phyloP scores from a whole-genome alignment of 2,329 filamentous ascomycete species.

The Tolypocladium inflatum region DNA sequence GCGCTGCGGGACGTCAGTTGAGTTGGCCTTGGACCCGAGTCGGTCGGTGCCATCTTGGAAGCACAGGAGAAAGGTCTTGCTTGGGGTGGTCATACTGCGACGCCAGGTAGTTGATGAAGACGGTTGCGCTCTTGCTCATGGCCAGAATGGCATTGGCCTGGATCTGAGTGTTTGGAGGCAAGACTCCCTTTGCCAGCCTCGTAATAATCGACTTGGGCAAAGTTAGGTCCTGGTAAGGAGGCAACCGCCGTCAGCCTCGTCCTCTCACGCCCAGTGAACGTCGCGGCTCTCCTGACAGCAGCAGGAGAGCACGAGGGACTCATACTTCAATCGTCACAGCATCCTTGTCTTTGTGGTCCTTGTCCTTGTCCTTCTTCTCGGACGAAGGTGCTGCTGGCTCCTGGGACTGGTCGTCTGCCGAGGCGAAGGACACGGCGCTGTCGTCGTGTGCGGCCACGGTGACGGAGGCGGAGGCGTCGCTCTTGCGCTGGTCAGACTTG shows the following conservation, averaged over 20 bases:
- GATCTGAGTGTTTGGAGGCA: conserved; percentile 74
- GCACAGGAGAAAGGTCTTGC: not conserved
- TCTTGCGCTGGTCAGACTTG: conserved; percentile 41
- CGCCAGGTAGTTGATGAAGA: conserved; percentile 75
- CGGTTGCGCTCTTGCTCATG: conserved; percentile 71
- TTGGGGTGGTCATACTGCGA: conserved; percentile 49
- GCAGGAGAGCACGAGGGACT: not conserved
- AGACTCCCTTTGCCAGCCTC: conserved; percentile 67
- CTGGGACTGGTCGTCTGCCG: conserved; percentile 10
- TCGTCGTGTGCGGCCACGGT: conserved; percentile 25
- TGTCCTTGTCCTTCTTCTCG: conserved; percentile 21
- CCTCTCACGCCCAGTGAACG: not conserved
- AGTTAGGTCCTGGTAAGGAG: conserved; percentile 52
- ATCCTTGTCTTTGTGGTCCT: conserved; percentile 24
- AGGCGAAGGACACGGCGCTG: conserved; percentile 2
- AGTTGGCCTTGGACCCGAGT: not conserved
- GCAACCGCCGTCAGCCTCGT: not conserved
- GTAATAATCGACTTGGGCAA: conserved; percentile 76
- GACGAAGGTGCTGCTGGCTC: conserved; percentile 11
- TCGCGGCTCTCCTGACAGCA: not conserved
- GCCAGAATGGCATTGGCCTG: conserved; percentile 74
- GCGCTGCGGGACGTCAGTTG: conserved; percentile 39
- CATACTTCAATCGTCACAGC: conserved; percentile 44
- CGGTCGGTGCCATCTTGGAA: not conserved
- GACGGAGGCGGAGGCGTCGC: conserved; percentile 36